Percentiles rank a stretch among this genome's conserved stretches.
Conservation (phyloP, 805 yeast genomes). For the Priceomyces haplophilus region DNA sequence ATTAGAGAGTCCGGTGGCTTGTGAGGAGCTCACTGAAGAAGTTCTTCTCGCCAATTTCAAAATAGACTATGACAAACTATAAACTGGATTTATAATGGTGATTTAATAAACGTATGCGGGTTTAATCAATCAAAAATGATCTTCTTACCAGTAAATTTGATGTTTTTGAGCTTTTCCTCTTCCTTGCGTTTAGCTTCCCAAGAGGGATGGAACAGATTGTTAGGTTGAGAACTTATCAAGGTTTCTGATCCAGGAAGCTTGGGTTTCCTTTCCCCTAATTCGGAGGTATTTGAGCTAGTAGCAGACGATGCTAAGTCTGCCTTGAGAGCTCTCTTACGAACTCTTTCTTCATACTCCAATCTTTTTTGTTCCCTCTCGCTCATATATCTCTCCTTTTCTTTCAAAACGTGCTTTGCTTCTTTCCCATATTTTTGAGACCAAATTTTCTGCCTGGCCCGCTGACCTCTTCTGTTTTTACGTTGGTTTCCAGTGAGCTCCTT, state of each 20-base stretch:
- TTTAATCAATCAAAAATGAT: conserved; percentile 56
- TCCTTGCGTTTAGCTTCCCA: conserved; percentile 89
- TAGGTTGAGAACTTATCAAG: conserved; percentile 2
- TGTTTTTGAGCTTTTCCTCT: conserved; percentile 61
- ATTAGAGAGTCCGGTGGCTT: conserved; percentile 46
- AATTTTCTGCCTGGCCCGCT: conserved; percentile 92
- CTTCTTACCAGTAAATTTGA: conserved; percentile 81
- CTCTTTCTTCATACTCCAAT: conserved; percentile 69
- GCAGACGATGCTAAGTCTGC: conserved; percentile 32
- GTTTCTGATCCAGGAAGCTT: not conserved
- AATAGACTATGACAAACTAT: conserved; percentile 23
- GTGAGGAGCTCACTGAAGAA: conserved; percentile 31
- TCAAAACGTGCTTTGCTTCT: conserved; percentile 77
- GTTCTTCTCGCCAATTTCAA: conserved; percentile 23
- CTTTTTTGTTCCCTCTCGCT: conserved; percentile 60
- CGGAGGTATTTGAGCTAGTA: conserved; percentile 39
- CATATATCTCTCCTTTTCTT: conserved; percentile 53
- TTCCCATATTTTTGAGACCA: conserved; percentile 91
- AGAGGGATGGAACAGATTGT: conserved; percentile 75
- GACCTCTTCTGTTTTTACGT: conserved; percentile 92
- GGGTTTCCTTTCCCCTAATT: conserved; percentile 35
- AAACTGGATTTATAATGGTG: not conserved
- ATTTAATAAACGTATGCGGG: conserved; percentile 3
- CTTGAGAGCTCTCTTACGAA: conserved; percentile 59
- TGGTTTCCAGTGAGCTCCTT: conserved; percentile 47